Evolutionary conservation across 768 basidiomycete species (phyloP).

Genomic region (Suillus occidentalis): DNA sequence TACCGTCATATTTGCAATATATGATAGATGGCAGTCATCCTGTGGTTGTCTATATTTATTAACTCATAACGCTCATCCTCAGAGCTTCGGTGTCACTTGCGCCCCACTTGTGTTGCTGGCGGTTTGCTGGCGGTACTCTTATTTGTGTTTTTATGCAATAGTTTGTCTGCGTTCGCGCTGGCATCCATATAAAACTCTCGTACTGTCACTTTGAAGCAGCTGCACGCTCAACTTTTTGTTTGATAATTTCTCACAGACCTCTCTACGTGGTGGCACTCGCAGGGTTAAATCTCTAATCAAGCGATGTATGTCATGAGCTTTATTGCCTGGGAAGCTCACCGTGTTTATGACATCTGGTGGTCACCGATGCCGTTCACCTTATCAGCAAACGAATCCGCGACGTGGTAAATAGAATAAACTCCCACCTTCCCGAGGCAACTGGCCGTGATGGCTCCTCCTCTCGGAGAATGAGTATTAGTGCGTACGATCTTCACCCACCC

Average conservation of each 20-base stretch:
- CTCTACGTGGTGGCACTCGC: background rate
- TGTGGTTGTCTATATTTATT: background rate
- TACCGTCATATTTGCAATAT: background rate
- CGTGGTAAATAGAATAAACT: background rate
- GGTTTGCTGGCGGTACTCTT: constrained; percentile 38
- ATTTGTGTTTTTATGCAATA: constrained; percentile 31
- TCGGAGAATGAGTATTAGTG: background rate
- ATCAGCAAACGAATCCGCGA: background rate
- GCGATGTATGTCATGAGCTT: background rate
- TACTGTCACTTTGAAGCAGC: background rate
- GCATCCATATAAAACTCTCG: constrained; percentile 11
- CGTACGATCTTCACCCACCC: background rate
- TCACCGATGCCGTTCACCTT: background rate
- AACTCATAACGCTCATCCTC: constrained; percentile 19
- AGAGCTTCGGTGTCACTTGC: constrained; percentile 33
- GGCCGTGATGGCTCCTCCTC: background rate
- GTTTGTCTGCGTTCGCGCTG: constrained; percentile 20
- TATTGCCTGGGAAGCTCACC: background rate
- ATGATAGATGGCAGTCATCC: background rate
- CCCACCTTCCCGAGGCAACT: background rate
- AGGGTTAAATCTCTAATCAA: background rate
- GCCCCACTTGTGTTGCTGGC: constrained; percentile 33
- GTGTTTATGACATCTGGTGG: background rate
- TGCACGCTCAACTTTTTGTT: background rate
- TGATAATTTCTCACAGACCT: background rate